Evolutionary conservation across 257 asterid genomes (phyloP), one percentile per base, ranked within the genome.

Genomic region (Plectranthus barbatus): DNA sequence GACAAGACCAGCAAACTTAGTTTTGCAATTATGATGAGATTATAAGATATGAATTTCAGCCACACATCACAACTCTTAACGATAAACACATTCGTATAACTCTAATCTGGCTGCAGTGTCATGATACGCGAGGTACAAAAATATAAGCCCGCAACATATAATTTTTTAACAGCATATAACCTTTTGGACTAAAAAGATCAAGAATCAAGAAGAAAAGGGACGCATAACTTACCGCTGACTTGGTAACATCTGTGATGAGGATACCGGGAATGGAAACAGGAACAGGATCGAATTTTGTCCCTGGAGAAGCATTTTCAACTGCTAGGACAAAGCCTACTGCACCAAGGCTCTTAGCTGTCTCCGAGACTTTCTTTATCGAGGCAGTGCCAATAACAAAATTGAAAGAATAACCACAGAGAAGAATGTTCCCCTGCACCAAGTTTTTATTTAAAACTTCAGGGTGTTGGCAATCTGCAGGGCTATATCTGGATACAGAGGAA

Each of bases 311-410:
- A 77, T 80, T 93, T 78, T 93, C 99, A 37, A 93, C 99, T 17
- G 95, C 99, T 46, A 93, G 86, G 74, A 93, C 99, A 61, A 93
- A 90, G 64, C 99, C 99, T 53, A 72, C 83, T 24, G 99, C 99
- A 39, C 96, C 96, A 13, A 93, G 97, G 70, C 69, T 82, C 84
- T 77, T 90, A 10, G 97, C 95, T 57, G 99, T 87, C 72, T 87
- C 80, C 0, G 89, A 67, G 36, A 87, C 99, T 68, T 67, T 84
- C 80, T 90, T 93, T 54, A 93, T 80, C 13, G 95, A 93, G 62
- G 99, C 83, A 63, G 96, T 79, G 62, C 96, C 99, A 53, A 79
- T 72, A 44, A 87, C 90, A 67, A 93, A 93, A 73, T 93, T 93
- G 77, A 87, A 93, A 45, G 99, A 87, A 74, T 90, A 90, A 57